Percentiles rank a stretch among this genome's conserved stretches.
Evolutionary conservation across 2,329 filamentous ascomycete species (phyloP).

Genomic region (Fusarium staphyleae): DNA sequence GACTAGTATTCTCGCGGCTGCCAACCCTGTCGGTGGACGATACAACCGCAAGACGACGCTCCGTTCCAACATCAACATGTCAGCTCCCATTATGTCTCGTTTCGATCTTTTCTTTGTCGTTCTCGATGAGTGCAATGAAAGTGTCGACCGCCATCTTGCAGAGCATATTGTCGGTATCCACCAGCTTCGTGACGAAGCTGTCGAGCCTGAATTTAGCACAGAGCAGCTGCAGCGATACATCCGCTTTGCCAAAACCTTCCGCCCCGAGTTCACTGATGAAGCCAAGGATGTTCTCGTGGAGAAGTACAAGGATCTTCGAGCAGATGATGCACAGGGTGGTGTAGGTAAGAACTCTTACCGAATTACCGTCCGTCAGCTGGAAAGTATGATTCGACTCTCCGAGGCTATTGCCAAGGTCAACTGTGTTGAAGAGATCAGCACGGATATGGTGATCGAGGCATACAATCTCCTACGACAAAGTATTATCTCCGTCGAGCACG

Average conservation of each 20-base stretch:
- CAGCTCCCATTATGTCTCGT: slow-evolving; percentile 97
- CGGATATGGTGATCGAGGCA: slow-evolving; percentile 87
- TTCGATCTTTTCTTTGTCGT: slow-evolving; percentile 99
- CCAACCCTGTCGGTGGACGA: slow-evolving; percentile 94
- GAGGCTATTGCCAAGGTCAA: slow-evolving; percentile 99
- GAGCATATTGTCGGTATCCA: slow-evolving; percentile 95
- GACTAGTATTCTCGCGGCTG: slow-evolving; percentile 93
- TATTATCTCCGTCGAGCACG: slow-evolving; percentile 97
- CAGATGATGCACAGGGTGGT: slow-evolving; percentile 92
- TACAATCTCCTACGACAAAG: slow-evolving; percentile 90
- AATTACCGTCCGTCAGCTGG: slow-evolving; percentile 94
- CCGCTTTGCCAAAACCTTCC: slow-evolving; percentile 92
- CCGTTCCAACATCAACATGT: slow-evolving; percentile 97
- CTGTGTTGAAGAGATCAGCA: slow-evolving; percentile 87
- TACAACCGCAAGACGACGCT: slow-evolving; percentile 97
- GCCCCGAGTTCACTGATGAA: slow-evolving; percentile 88
- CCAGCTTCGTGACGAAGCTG: slow-evolving; percentile 88
- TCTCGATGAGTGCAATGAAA: slow-evolving; percentile 94
- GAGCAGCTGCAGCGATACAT: slow-evolving; percentile 98
- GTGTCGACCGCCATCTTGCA: slow-evolving; percentile 87
- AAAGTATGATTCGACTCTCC: slow-evolving; percentile 92
- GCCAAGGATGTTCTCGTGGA: slow-evolving; percentile 85
- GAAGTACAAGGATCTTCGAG: slow-evolving; percentile 93
- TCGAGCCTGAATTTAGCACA: slow-evolving; percentile 92
- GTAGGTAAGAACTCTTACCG: slow-evolving; percentile 95